These are phyloP conservation scores for Sugiyamaella boreocaroliniensis DNA, from an alignment of 805 yeast species.

Conservation along the genomic window DNA sequence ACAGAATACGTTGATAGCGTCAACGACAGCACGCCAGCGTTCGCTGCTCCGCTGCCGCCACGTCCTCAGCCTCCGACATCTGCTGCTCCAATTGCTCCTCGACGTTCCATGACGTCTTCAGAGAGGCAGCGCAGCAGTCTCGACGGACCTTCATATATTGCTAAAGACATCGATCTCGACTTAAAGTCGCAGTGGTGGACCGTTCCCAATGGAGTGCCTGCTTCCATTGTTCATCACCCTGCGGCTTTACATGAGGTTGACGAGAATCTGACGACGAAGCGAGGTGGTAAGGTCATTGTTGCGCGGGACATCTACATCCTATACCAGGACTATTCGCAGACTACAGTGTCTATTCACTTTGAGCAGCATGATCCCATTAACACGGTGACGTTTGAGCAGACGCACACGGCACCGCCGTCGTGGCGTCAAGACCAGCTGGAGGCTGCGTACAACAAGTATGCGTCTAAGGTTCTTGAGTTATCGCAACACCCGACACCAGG, in stretches of 20 bases:
- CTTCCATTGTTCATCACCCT: constrained; percentile 39
- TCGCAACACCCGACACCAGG: constrained; percentile 36
- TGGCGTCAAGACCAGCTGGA: constrained; percentile 42
- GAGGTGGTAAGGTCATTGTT: constrained; percentile 46
- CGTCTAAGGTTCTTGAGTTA: constrained; percentile 42
- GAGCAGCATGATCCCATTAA: constrained; percentile 48
- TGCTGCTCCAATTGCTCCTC: constrained; percentile 13
- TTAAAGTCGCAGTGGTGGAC: constrained; percentile 61
- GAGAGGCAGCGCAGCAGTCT: constrained; percentile 13
- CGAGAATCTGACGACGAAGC: constrained; percentile 44
- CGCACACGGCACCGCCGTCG: constrained; percentile 39
- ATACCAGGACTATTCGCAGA: constrained; percentile 65
- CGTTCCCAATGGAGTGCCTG: constrained; percentile 48
- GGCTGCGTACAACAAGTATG: constrained; percentile 43
- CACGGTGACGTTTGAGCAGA: constrained; percentile 36
- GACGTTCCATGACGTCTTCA: constrained; percentile 14
- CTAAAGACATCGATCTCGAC: constrained; percentile 31
- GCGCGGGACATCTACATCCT: constrained; percentile 65
- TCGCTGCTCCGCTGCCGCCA: constrained; percentile 13
- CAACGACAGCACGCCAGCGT: constrained; percentile 14
- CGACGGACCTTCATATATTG: constrained; percentile 16
- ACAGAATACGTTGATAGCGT: constrained; percentile 13
- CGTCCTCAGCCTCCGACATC: constrained; percentile 26
- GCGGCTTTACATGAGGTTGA: constrained; percentile 64
- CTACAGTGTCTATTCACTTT: constrained; percentile 51